Evolutionary conservation across 495 filamentous ascomycete species (phyloP).

Genomic region (Pseudomonodictys pantanalensis): DNA sequence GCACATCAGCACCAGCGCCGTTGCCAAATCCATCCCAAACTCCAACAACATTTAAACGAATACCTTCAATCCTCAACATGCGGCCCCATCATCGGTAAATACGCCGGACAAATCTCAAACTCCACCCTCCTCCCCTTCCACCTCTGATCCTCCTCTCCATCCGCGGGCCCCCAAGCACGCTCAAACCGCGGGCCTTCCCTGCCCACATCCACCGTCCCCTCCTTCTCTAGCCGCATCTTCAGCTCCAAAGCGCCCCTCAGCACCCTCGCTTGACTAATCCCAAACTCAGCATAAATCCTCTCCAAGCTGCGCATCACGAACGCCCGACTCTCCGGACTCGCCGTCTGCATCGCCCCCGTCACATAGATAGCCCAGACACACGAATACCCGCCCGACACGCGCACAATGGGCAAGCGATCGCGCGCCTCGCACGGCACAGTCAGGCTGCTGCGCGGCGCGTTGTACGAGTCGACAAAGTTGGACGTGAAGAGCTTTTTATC

Average conservation of each 20-base stretch:
- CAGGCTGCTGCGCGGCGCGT: neutral
- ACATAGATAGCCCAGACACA: constrained; percentile 19
- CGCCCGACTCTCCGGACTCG: constrained; percentile 8
- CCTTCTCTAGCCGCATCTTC: constrained; percentile 4
- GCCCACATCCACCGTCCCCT: neutral
- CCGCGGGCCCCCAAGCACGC: too few relatives aligned
- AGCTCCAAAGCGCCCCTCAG: constrained; percentile 1
- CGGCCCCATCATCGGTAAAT: neutral
- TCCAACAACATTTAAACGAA: too few relatives aligned
- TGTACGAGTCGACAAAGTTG: constrained; percentile 5
- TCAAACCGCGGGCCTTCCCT: too few relatives aligned
- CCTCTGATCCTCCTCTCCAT: constrained; percentile 9
- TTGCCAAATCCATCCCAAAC: too few relatives aligned
- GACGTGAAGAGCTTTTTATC: constrained; percentile 9
- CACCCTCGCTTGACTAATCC: constrained; percentile 22
- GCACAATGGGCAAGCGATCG: constrained; percentile 18
- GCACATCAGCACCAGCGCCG: too few relatives aligned
- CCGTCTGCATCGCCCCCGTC: constrained; percentile 11
- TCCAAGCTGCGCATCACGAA: constrained; percentile 7
- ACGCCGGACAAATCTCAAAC: neutral
- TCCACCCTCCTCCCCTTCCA: constrained; percentile 1
- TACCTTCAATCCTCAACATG: neutral
- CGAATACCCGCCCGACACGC: constrained; percentile 22
- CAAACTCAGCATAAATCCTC: constrained; percentile 11
- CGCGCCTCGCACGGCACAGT: neutral